Conservation (phyloP, 1,284 basidiomycete genomes). For the Heliocybe sulcata region DNA sequence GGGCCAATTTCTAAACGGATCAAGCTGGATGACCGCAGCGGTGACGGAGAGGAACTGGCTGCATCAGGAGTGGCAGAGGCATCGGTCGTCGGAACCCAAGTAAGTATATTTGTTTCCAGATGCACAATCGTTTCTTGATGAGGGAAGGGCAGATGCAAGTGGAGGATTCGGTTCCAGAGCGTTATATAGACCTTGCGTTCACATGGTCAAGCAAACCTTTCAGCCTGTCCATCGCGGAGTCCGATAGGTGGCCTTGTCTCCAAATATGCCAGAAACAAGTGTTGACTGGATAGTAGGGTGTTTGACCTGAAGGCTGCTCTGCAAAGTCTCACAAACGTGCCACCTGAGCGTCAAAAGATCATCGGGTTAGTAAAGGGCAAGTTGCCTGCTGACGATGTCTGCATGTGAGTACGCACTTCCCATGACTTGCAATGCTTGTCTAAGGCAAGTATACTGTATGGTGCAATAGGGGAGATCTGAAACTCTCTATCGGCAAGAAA, state of each 20-base stretch:
- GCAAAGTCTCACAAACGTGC: conserved; percentile 71
- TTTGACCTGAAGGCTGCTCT: conserved; percentile 64
- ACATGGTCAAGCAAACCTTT: conserved; percentile 58
- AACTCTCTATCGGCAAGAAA: conserved; percentile 54
- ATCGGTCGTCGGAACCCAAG: background rate
- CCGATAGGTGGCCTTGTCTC: conserved; percentile 46
- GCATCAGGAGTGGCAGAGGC: background rate
- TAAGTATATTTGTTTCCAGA: background rate
- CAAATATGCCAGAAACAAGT: background rate
- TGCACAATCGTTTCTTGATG: background rate
- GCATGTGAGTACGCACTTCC: conserved; percentile 39
- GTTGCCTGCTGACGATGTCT: conserved; percentile 66
- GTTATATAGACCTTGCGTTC: conserved; percentile 59
- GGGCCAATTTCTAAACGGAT: background rate
- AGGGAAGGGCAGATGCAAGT: background rate
- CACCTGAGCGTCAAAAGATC: conserved; percentile 85
- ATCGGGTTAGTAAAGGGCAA: conserved; percentile 83
- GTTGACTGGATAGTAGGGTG: conserved; percentile 33
- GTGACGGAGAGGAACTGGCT: background rate
- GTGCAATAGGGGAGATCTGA: conserved; percentile 45
- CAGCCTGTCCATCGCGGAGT: conserved; percentile 56
- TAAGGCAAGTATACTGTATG: background rate
- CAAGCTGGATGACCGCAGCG: background rate
- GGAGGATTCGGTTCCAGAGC: conserved; percentile 10
- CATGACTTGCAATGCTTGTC: background rate